These are phyloP conservation scores for Sambucus nigra DNA, from an alignment of 129 eudicot genomes.

Conservation along the genomic window DNA sequence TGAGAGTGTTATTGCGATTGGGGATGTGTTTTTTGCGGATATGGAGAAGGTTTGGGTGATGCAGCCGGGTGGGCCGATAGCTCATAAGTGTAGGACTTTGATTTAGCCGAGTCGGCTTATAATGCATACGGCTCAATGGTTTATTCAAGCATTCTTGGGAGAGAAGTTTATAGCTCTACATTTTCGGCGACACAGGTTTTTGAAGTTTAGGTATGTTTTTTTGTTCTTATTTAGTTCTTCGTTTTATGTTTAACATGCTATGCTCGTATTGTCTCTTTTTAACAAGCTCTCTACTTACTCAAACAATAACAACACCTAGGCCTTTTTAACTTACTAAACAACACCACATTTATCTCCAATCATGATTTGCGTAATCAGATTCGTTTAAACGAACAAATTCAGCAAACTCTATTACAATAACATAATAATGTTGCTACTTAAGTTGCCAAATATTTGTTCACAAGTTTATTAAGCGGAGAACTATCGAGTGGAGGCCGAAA, in stretches of 20 bases:
- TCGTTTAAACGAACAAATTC: slow-evolving; percentile 57
- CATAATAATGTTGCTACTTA: slow-evolving; percentile 14
- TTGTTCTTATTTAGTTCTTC: background rate
- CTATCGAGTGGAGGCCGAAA: slow-evolving; percentile 76
- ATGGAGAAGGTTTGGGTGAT: slow-evolving; percentile 87
- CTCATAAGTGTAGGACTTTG: slow-evolving; percentile 72
- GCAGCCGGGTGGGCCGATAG: slow-evolving; percentile 98
- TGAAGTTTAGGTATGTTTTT: slow-evolving; percentile 77
- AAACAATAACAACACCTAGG: slow-evolving; percentile 56
- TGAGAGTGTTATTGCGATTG: slow-evolving; percentile 79
- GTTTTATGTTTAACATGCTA: background rate
- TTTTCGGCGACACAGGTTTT: slow-evolving; percentile 90
- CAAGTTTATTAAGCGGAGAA: slow-evolving; percentile 40
- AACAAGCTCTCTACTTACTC: slow-evolving; percentile 53
- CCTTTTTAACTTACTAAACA: slow-evolving; percentile 47
- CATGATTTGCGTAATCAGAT: slow-evolving; percentile 42
- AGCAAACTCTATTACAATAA: slow-evolving; percentile 49
- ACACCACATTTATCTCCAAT: slow-evolving; percentile 25
- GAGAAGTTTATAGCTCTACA: slow-evolving; percentile 73
- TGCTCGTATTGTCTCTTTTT: no score
- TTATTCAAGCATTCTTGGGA: slow-evolving; percentile 83
- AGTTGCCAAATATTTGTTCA: slow-evolving; percentile 46
- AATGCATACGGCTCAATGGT: slow-evolving; percentile 88
- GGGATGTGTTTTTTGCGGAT: slow-evolving; percentile 96
- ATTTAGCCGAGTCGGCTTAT: slow-evolving; percentile 84